Conservation (phyloP, 306 rosid species). For the Rosa rugosa region DNA sequence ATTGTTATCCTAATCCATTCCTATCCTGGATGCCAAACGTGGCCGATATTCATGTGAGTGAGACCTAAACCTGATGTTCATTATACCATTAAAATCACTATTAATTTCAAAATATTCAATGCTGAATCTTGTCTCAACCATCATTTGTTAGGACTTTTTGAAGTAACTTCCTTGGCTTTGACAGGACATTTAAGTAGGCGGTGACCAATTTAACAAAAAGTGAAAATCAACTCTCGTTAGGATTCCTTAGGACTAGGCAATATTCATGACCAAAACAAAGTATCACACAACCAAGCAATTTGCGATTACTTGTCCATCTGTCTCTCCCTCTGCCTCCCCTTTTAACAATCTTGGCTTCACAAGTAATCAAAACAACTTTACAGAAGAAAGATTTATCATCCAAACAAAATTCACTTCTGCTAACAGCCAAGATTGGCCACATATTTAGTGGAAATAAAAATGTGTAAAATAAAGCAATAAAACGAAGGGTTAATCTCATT, state of each 20-base stretch:
- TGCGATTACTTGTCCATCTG: not conserved
- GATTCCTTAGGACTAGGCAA: not conserved
- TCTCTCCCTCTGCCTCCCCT: not conserved
- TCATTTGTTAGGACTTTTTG: no score
- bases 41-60: not conserved
- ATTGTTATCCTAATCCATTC: no score
- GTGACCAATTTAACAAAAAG: not conserved
- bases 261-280: not conserved
- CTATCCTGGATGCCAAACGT: no score
- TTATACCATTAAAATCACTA: not conserved
- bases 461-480: not conserved
- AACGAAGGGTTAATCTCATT: not conserved
- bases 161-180: no score
- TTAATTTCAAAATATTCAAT: not conserved
- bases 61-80: not conserved
- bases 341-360: not conserved
- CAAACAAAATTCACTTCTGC: not conserved
- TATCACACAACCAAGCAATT: conserved; percentile 1
- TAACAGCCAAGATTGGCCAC: not conserved
- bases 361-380: not conserved
- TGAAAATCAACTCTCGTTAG: not conserved
- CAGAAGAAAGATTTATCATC: not conserved
- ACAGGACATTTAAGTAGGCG: no score
- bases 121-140: no score
- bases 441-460: not conserved